Evolutionary conservation across 2,329 filamentous ascomycete genomes (phyloP), one percentile per base, ranked within the genome.

Genomic region (Alternaria ventricosa): DNA sequence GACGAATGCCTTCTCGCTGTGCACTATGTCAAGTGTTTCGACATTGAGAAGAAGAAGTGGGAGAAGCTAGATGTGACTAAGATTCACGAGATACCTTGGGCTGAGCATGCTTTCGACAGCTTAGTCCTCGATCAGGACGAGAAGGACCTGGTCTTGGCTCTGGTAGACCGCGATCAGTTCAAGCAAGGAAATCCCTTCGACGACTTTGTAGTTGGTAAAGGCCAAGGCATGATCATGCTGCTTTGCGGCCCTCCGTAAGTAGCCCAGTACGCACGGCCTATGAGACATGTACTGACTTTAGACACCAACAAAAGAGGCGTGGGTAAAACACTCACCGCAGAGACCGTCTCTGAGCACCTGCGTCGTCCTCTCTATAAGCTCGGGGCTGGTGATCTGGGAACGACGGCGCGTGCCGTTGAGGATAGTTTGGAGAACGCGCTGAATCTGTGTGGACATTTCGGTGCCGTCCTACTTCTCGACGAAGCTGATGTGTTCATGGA

Each of bases 401-500:
- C 50, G 11, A 59, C 57, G 6, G 55, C 69, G 15, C 55, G 65
- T 15, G 27, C 55, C 5, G 69, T 70, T 10, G 69, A 71, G 46
- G 47, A 56, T n/a, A 63, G 60, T 15, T 55, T 69, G 2, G 59
- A 68, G 7, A 57, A 45, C 2, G 63, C 64, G 1, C 55, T 69
- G 4, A 43, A 63, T n/a, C 53, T 69, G 49, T 51, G 49, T 22
- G 18, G 28, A 4, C 49, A 51, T 10, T 43, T 36, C 30, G 51
- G 22, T 25, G 51, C 51, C 11, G 23, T 55, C 23, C 33, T 55
- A 15, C 61, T 71, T 3, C 55, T 72, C 25, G 68, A 72, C 47
- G 70, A 71, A 28, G 68, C 68, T n/a, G 70, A 89, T 60, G 85
- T 88, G 12, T 89, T 87, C 75, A 82, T 89, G 11, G 85, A 87